These are phyloP conservation scores for Rhizopus delemar DNA, from an alignment of 371 early-diverging fungal species.

Conservation along the genomic window DNA sequence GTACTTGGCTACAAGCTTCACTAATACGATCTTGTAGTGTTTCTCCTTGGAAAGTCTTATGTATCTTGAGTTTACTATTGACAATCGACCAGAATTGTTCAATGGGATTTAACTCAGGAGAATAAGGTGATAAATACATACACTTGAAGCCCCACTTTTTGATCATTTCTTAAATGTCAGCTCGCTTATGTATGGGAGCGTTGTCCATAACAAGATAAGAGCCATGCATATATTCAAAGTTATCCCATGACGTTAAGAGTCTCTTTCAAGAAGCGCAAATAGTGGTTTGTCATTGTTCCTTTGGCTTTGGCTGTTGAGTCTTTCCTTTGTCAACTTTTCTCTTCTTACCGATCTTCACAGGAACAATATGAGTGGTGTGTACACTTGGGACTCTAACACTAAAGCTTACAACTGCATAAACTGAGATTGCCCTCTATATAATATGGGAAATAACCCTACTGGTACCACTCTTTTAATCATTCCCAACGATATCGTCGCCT, in stretches of 20 bases:
- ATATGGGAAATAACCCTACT: too few species aligned
- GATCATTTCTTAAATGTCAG: neutral
- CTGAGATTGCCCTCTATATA: slow-evolving; percentile 3
- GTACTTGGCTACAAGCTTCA: slow-evolving; percentile 1
- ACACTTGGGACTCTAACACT: neutral
- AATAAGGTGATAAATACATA: slow-evolving; percentile 15
- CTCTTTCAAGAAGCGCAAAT: neutral
- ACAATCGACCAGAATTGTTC: slow-evolving; percentile 12
- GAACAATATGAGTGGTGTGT: neutral
- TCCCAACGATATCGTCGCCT: too few species aligned
- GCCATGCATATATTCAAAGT: neutral
- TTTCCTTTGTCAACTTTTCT: neutral
- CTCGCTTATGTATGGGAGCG: slow-evolving; percentile 11
- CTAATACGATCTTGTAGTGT: neutral
- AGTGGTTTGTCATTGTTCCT: neutral
- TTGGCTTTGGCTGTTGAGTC: slow-evolving; percentile 1
- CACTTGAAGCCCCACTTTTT: slow-evolving; percentile 10
- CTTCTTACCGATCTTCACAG: neutral
- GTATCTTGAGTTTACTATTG: slow-evolving; percentile 14
- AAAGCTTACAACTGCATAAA: neutral
- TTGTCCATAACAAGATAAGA: slow-evolving; percentile 12
- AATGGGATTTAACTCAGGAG: slow-evolving; percentile 16
- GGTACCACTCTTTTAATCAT: too few species aligned
- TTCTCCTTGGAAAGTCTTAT: slow-evolving; percentile 7
- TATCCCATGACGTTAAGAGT: too few species aligned